phyloP scores from a whole-genome alignment of 2,329 filamentous ascomycete species.

The Monilinia fructicola region DNA sequence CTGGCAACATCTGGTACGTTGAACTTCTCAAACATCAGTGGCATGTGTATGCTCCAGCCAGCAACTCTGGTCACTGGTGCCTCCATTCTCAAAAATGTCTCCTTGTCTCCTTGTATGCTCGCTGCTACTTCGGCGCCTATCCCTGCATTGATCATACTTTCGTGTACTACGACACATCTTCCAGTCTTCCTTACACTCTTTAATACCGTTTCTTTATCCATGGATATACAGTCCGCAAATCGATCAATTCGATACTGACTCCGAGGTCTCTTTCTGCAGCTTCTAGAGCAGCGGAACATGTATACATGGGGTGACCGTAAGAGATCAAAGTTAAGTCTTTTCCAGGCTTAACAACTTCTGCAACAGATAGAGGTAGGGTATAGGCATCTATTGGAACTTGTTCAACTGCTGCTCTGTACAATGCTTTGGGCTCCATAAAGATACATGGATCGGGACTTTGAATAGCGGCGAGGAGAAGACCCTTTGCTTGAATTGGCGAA shows the following conservation, averaged over 20 bases:
- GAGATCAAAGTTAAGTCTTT: constrained; percentile 67
- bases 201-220: constrained; percentile 66
- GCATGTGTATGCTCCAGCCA: constrained; percentile 68
- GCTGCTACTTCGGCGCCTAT: constrained; percentile 72
- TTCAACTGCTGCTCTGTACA: constrained; percentile 72
- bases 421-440: constrained; percentile 73
- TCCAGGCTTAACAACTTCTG: constrained; percentile 65
- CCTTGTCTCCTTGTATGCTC: constrained; percentile 62
- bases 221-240: constrained; percentile 69
- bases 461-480: constrained; percentile 62
- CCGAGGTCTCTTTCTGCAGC: constrained; percentile 67
- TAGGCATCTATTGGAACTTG: constrained; percentile 69
- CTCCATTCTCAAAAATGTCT: constrained; percentile 66
- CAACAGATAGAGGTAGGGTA: constrained; percentile 65
- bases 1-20: constrained; percentile 69
- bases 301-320: constrained; percentile 70
- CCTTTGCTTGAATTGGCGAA: constrained; percentile 70
- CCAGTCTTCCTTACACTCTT: constrained; percentile 70
- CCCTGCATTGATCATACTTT: constrained; percentile 73
- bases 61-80: constrained; percentile 69
- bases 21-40: constrained; percentile 63
- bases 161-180: constrained; percentile 68
- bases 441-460: constrained; percentile 67
- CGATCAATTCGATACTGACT: constrained; percentile 66
- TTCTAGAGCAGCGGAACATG: constrained; percentile 63